Evolutionary conservation across 805 yeast genomes (phyloP), one percentile per base, ranked within the genome.

Genomic region (Lachancea nothofagi): DNA sequence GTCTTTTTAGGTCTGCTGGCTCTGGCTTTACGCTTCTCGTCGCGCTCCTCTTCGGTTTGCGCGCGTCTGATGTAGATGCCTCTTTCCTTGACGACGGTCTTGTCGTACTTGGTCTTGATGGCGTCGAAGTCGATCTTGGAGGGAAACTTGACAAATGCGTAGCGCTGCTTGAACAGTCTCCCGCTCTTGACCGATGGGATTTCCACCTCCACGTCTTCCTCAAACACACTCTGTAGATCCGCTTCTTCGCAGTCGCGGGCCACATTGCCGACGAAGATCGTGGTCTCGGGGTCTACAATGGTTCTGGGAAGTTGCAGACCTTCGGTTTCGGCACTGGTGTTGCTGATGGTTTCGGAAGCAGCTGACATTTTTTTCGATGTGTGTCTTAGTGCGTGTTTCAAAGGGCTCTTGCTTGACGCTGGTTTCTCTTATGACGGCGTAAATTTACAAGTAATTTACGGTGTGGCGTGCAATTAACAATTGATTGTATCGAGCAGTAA

Each of bases 121-220:
- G 50, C 48, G 22, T 57, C 60, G 32, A 55, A 52, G 40, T 60
- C 62, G 33, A 60, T 54, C 33, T 50, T 50, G 26, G 42, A 42
- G 27, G 59, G 60, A 40, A 56, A 60, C 41, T 51, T 59, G 17
- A 59, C 62, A 26, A 60, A 54, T 5, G 63, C 65, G 44, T 57
- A 58, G 38, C 54, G 55, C 44, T 54, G 54, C 31, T 44, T 47
- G 36, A 57, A 53, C 7, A 44, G 41, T 37, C 52, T 55, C 18
- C 53, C 55, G 28, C 48, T 50, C 19, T 48, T 46, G n/a, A 41
- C 38, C 5, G 52, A 41, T 32, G 61, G 62, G 21, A 60, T 55
- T 27, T 55, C 57, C 26, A 57, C 57, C 36, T 54, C 56, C 33
- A 57, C 63, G 34, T 59, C 60, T 2, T 45, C 54, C 13, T 41